Evolutionary conservation across 345 rosid species (phyloP).

Genomic region (Triadica sebifera): DNA sequence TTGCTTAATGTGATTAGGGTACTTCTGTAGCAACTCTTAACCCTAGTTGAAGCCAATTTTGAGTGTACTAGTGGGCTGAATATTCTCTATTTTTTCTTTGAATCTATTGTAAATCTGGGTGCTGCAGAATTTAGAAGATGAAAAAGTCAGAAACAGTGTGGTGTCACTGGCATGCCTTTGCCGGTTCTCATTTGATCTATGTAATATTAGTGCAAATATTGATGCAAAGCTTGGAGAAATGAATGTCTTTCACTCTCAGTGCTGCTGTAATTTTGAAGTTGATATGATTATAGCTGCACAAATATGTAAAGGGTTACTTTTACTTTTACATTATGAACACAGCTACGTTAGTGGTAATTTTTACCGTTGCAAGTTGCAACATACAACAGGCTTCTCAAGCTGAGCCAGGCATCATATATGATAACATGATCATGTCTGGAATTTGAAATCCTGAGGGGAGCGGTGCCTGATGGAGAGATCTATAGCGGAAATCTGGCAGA

Average conservation of each 20-base stretch:
- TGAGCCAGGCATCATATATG: too few species aligned
- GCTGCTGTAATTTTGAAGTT: background rate
- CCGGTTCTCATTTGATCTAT: background rate
- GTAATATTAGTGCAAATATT: background rate
- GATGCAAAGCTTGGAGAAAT: slow-evolving; percentile 5
- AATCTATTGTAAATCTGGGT: background rate
- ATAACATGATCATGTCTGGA: background rate
- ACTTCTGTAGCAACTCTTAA: background rate
- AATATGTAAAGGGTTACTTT: background rate
- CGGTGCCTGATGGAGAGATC: too few species aligned
- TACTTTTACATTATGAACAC: background rate
- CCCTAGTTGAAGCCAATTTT: background rate
- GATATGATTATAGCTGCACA: background rate
- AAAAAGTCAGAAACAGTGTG: too few species aligned
- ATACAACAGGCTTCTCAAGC: too few species aligned
- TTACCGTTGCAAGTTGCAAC: slow-evolving; percentile 28
- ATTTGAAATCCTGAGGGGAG: background rate
- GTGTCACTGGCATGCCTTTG: background rate
- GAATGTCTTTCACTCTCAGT: background rate
- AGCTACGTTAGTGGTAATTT: background rate
- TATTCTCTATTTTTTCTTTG: background rate
- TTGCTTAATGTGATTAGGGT: background rate
- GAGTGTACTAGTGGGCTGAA: background rate
- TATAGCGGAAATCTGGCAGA: too few species aligned
- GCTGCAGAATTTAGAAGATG: background rate